Evolutionary conservation across 345 rosid species (phyloP).

Genomic region (Dipteronia dyeriana): DNA sequence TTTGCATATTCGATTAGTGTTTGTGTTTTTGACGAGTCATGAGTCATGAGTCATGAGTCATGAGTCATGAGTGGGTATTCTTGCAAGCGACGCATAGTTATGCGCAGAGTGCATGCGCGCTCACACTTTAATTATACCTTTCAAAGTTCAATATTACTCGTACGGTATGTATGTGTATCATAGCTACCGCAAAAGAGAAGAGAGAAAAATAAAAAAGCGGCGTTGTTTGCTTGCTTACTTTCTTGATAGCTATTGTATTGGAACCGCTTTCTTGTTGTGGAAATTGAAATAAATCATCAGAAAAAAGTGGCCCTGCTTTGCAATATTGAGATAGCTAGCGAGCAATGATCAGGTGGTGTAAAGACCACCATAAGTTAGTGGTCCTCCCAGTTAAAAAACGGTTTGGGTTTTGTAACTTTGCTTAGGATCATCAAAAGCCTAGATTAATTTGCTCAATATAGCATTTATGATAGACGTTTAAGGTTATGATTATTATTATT

Average conservation of each 20-base stretch:
- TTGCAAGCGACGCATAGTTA: constrained; percentile 32
- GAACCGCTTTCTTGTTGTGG: not conserved
- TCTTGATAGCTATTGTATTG: too few species aligned
- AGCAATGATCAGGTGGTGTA: not conserved
- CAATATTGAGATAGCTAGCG: not conserved
- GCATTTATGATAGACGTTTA: too few species aligned
- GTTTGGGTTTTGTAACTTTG: too few species aligned
- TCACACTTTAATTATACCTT: constrained; percentile 26
- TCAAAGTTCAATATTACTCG: not conserved
- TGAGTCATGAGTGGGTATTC: constrained; percentile 3
- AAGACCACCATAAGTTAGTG: not conserved
- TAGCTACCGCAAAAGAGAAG: constrained; percentile 17
- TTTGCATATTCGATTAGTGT: not conserved
- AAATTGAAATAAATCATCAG: not conserved
- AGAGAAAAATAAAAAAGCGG: constrained; percentile 9
- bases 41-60: not conserved
- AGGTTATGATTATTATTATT: not conserved
- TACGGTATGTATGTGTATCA: constrained; percentile 23
- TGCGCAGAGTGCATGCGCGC: constrained; percentile 23
- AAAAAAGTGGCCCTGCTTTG: not conserved
- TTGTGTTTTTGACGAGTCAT: not conserved
- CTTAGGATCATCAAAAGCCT: not conserved
- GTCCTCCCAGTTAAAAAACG: not conserved
- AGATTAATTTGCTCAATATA: not conserved
- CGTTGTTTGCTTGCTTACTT: not conserved